Evolutionary conservation across 106 monocot genomes (phyloP).

Genomic region (Posidonia australis): DNA sequence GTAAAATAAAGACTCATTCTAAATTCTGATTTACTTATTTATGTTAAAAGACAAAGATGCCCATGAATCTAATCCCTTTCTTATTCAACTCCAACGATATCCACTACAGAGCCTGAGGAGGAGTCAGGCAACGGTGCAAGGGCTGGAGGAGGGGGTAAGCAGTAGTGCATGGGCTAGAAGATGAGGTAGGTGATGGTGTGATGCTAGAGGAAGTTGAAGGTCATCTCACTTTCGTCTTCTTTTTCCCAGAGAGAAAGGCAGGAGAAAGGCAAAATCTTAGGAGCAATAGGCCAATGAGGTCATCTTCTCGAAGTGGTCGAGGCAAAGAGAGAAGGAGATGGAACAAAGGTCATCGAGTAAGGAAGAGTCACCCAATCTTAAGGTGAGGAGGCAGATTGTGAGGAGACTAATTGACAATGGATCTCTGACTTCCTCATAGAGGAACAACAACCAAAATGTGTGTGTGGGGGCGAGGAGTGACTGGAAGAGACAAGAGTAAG

Average conservation of each 20-base stretch:
- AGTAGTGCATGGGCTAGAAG: no score
- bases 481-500: conserved; percentile 23
- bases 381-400: conserved; percentile 60
- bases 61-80: no score
- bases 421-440: conserved; percentile 2
- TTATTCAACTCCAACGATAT: no score
- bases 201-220: conserved; percentile 54
- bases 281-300: conserved; percentile 6
- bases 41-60: no score
- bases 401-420: conserved; percentile 36
- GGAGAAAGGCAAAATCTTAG: no score
- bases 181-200: no score
- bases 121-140: no score
- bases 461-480: conserved; percentile 32
- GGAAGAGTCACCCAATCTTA: conserved; percentile 11
- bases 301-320: conserved; percentile 8
- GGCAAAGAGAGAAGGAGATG: conserved; percentile 23
- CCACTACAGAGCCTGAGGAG: no score
- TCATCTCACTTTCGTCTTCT: not conserved
- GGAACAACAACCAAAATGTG: conserved; percentile 24
- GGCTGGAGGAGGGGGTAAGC: no score
- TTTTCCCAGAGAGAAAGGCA: conserved; percentile 9
- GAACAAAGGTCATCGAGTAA: conserved; percentile 27
- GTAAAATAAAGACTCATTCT: no score
- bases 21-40: no score